Conservation (phyloP, 768 basidiomycete species). For the Hebeloma cylindrosporum region DNA sequence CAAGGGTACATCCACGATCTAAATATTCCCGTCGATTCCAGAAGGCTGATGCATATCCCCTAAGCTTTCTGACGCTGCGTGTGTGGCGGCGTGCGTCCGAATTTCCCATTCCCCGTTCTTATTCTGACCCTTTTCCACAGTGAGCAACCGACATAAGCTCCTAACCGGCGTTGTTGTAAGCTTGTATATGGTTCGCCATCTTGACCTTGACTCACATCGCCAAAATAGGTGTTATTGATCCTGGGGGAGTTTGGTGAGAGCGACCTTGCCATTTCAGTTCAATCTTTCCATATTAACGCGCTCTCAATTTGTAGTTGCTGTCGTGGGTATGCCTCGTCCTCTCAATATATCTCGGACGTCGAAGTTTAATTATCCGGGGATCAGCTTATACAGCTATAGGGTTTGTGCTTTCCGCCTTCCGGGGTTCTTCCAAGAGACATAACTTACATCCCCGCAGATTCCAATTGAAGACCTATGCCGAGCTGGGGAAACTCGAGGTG, state of each 20-base stretch:
- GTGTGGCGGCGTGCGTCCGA: constrained; percentile 28
- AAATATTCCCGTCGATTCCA: neutral
- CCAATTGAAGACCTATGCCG: constrained; percentile 31
- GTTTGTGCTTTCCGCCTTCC: constrained; percentile 26
- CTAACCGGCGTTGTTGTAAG: constrained; percentile 21
- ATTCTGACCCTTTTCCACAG: constrained; percentile 14
- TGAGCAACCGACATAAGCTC: constrained; percentile 26
- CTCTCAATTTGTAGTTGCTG: constrained; percentile 15
- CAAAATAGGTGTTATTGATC: constrained; percentile 20
- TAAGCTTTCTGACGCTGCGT: constrained; percentile 29
- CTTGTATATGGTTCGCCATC: neutral
- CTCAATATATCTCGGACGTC: neutral
- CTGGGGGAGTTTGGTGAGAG: constrained; percentile 27
- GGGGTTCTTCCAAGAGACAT: neutral
- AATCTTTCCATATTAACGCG: neutral
- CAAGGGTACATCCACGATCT: constrained; percentile 19
- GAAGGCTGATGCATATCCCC: neutral
- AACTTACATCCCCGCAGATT: constrained; percentile 19
- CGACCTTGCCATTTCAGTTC: neutral
- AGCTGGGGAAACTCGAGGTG: constrained; percentile 39
- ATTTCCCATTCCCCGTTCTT: neutral
- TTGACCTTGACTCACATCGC: neutral
- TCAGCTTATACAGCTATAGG: constrained; percentile 35
- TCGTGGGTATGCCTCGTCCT: constrained; percentile 19
- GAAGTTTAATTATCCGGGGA: neutral